Base-by-base conservation (phyloP, 176 grass and related monocot species). In the Hyparrhenia diplandra region DNA sequence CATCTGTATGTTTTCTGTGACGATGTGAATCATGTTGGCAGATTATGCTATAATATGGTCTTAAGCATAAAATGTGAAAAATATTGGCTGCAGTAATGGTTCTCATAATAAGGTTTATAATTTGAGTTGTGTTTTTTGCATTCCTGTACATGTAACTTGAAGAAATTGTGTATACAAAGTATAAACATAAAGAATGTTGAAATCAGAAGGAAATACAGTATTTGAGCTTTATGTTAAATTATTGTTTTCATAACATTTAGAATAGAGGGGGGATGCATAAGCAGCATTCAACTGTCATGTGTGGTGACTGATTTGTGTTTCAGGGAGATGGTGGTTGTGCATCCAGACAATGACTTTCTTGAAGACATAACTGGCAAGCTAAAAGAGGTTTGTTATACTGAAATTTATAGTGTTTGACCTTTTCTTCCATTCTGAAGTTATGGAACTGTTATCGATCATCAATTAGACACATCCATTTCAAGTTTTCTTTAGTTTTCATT, bases 311-410 rank as follows among this genome's bases (percentile, higher is more conserved):
- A 76, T 64, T 43, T 84, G 45, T 39, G 47, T 86, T 79, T 80
- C 83, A 99, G 96, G 90, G 96, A 95, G 82, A 95, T 99, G 96
- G 85, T 95, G 79, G 84, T 99, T 41, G 96, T 99, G 79, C 96
- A 99, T 88, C 93, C 92, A 17, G 90, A 95, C 85, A 90, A 60
- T 85, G 87, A 89, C 60, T 99, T 99, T 62, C 93, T 99, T 18
- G 93, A 93, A 88, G 96, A 99, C 69, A 99, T 99, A 34, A 88
- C 88, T 28, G 96, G 96, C 37, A 99, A 95, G 84, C 82, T 99
- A 23, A 93, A 87, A 91, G 96, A 93, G 96, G 96, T 99, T 64
- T 35, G 34, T 35, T 35, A 35, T 3, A 35, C 34, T 35, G 34
- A 35, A 35, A 35, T 5, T 5, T 37, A 37, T 37, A 37, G 36